Base-by-base conservation (phyloP, 495 filamentous ascomycete genomes). In the Xylaria longipes region DNA sequence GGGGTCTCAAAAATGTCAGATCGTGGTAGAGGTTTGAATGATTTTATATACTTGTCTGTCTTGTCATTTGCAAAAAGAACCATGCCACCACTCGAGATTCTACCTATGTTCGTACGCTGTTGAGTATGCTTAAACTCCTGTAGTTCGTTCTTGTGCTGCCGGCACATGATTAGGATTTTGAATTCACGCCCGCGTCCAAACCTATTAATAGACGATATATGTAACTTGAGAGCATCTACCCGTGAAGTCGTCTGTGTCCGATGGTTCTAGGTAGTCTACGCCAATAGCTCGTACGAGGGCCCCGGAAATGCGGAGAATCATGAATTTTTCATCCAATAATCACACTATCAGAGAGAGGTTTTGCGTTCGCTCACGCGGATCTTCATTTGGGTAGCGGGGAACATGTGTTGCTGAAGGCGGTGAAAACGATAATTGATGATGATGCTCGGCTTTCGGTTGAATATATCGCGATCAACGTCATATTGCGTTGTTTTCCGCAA, bases 401-500 rank as follows among this genome's bases (percentile, higher is more conserved):
- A 61, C 0, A 6, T 39, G 33, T 1, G 5, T 48, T 35, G 39
- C 6, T 20, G n/a, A 5, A 29, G 39, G 25, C 31, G 39, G 39
- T 25, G 25, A 27, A 27, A 25, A 15, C 20, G 22, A 22, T 45
- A 37, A 64, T 45, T 11, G 22, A 22, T 45, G 50, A 64, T 45
- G n/a, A 57, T 41, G 7, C 68, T 70, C 27, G 43, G 58, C 20
- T 37, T 50, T 63, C 68, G 39, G 68, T 31, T 50, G 52, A 68
- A 68, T 27, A 46, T 39, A 5, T 39, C 31, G 50, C 27, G 56
- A 3, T 37, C 33, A 37, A 22, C 9, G 33, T 60, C 57, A 60
- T 33, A 60, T 43, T 43, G 22, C 22, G 35, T 11, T 15, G 14
- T 12, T 14, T 27, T 25, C n/a, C 22, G 37, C 60, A 17, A 62